phyloP scores from a whole-genome alignment of 1,284 basidiomycete species.

The Veloboletus limbatus region DNA sequence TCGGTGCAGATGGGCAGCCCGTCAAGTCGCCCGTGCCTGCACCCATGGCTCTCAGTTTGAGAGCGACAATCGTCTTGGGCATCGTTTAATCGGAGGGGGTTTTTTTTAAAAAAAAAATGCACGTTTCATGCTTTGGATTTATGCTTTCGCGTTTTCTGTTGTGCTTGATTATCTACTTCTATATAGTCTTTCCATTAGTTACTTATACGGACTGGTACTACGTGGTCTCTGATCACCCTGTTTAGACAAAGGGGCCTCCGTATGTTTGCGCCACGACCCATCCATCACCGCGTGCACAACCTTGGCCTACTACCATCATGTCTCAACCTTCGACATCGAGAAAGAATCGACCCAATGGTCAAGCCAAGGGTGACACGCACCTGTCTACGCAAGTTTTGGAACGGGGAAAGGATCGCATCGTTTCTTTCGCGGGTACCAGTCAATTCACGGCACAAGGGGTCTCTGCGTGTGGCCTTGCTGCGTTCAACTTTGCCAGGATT shows the following conservation, averaged over 20 bases:
- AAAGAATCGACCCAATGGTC: background rate
- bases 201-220: background rate
- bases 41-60: slow-evolving; percentile 55
- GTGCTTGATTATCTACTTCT: background rate
- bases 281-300: no score
- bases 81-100: slow-evolving; percentile 46
- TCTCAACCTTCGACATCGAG: background rate
- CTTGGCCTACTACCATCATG: no score
- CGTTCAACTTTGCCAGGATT: slow-evolving; percentile 57
- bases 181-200: background rate
- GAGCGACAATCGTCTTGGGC: slow-evolving; percentile 74
- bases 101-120: no score
- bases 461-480: slow-evolving; percentile 61
- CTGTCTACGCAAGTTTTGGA: slow-evolving; percentile 20
- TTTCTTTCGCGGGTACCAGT: slow-evolving; percentile 45
- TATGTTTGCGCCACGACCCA: no score
- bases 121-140: no score
- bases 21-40: slow-evolving; percentile 28
- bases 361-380: background rate
- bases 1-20: slow-evolving; percentile 43
- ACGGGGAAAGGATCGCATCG: slow-evolving; percentile 30
- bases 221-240: no score
- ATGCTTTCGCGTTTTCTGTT: background rate
- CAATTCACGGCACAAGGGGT: slow-evolving; percentile 44
- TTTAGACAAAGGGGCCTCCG: no score